A percentile compares a stretch with the other conserved stretches of the same genome.
These are phyloP conservation scores for Claviceps pazoutovae DNA, from an alignment of 2,329 filamentous ascomycete species.

Conservation along the genomic window DNA sequence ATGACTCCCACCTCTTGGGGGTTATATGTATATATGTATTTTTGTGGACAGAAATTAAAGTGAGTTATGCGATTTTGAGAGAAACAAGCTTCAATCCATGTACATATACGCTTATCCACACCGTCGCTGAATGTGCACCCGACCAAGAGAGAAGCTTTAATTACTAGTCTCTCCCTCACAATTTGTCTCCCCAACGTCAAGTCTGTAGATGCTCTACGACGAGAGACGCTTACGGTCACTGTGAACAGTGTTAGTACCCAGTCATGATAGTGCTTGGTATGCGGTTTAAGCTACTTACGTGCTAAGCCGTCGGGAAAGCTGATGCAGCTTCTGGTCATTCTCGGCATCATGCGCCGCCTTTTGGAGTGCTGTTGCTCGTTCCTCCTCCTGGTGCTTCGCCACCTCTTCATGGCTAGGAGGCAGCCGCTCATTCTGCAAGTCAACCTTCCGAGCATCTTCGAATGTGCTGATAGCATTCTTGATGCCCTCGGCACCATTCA, in stretches of 20 bases:
- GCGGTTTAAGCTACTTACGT: constrained; percentile 54
- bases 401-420: constrained; percentile 91
- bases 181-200: background rate
- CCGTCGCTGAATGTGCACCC: background rate
- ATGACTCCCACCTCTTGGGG: no score
- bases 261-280: no score
- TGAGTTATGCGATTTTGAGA: no score
- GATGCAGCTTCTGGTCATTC: constrained; percentile 77
- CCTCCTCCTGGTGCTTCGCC: constrained; percentile 65
- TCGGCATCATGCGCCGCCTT: constrained; percentile 79
- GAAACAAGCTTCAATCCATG: background rate
- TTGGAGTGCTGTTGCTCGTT: constrained; percentile 69
- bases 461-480: constrained; percentile 97
- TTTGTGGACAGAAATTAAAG: no score
- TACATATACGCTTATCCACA: background rate
- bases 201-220: background rate
- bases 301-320: constrained; percentile 82
- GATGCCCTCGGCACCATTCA: constrained; percentile 95
- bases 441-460: constrained; percentile 92
- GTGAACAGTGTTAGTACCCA: background rate
- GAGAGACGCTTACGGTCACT: constrained; percentile 20
- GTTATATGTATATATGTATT: no score
- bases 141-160: background rate
- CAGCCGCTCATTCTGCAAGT: constrained; percentile 88
- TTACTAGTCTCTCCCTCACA: background rate